Evolutionary conservation across 352 stramenopile genomes (phyloP).

Genomic region (Saprolegnia diclina): DNA sequence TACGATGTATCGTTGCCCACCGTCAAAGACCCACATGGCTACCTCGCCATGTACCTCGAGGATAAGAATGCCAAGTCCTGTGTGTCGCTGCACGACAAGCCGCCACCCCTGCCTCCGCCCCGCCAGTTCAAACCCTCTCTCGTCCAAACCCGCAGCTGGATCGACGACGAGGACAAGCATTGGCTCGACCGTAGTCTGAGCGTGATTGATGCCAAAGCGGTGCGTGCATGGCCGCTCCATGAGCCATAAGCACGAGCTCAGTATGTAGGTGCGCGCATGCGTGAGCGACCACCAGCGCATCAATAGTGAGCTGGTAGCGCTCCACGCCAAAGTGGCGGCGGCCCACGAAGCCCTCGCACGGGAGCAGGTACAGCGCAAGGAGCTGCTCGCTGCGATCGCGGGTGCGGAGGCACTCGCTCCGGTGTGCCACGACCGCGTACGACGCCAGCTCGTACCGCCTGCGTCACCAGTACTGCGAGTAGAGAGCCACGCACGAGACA

Average conservation of each 20-base stretch:
- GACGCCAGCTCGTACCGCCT: not conserved
- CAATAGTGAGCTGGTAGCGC: not conserved
- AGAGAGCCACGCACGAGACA: slow-evolving; percentile 13
- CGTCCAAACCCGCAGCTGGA: too few species aligned
- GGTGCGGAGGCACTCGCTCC: not conserved
- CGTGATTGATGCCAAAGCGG: slow-evolving; percentile 7
- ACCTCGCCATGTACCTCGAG: slow-evolving; percentile 18
- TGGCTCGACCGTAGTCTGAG: not conserved
- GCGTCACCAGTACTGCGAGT: too few species aligned
- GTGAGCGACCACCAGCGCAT: not conserved
- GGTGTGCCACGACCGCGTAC: slow-evolving; percentile 1
- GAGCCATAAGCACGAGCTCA: too few species aligned
- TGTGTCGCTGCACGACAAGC: not conserved
- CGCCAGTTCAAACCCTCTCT: not conserved
- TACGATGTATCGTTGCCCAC: not conserved
- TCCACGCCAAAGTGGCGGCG: slow-evolving; percentile 7
- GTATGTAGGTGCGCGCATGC: not conserved
- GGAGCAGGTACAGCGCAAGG: not conserved
- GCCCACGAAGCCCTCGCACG: not conserved
- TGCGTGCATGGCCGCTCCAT: not conserved
- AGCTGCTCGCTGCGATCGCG: not conserved
- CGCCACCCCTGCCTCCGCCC: slow-evolving; percentile 1
- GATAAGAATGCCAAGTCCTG: not conserved
- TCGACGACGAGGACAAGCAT: not conserved
- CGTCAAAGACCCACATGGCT: slow-evolving; percentile 3